These are phyloP conservation scores for Ligustrum vulgare DNA, from an alignment of 257 asterid genomes.

Conservation along the genomic window DNA sequence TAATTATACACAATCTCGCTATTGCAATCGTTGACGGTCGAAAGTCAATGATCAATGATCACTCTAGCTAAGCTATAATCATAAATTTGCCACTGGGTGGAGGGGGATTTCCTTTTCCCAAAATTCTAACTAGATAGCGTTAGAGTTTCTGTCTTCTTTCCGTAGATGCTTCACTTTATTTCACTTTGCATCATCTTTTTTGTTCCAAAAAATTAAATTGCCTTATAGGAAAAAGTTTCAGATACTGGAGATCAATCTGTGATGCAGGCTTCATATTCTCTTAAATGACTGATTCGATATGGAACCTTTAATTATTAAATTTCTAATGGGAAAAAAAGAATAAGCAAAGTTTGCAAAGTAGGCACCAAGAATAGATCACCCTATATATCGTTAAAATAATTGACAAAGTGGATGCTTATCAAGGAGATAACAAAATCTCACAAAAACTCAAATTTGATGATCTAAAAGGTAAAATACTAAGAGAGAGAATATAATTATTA, in stretches of 20 bases:
- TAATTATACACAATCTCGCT: too few species aligned
- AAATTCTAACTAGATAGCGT: background rate
- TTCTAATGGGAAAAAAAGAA: background rate
- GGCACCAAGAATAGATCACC: background rate
- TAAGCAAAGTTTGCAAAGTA: background rate
- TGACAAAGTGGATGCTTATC: too few species aligned
- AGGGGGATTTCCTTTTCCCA: background rate
- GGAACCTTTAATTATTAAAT: conserved; percentile 12
- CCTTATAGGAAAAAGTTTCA: conserved; percentile 35
- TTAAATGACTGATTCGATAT: conserved; percentile 32
- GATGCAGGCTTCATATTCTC: conserved; percentile 27
- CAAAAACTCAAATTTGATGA: too few species aligned
- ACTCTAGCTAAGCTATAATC: too few species aligned
- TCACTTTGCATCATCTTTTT: conserved; percentile 15
- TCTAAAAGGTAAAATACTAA: too few species aligned
- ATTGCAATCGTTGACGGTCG: too few species aligned
- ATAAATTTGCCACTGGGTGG: background rate
- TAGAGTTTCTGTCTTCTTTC: conserved; percentile 21
- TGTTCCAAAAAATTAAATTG: conserved; percentile 28
- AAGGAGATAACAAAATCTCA: too few species aligned
- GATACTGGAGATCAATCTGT: conserved; percentile 36
- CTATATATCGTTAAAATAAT: background rate
- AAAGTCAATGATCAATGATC: too few species aligned
- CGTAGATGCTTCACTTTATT: conserved; percentile 33
- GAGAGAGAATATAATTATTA: too few species aligned